Evolutionary conservation across 2,329 filamentous ascomycete genomes (phyloP), one percentile per base, ranked within the genome.

Genomic region (Scedosporium aurantiacum): DNA sequence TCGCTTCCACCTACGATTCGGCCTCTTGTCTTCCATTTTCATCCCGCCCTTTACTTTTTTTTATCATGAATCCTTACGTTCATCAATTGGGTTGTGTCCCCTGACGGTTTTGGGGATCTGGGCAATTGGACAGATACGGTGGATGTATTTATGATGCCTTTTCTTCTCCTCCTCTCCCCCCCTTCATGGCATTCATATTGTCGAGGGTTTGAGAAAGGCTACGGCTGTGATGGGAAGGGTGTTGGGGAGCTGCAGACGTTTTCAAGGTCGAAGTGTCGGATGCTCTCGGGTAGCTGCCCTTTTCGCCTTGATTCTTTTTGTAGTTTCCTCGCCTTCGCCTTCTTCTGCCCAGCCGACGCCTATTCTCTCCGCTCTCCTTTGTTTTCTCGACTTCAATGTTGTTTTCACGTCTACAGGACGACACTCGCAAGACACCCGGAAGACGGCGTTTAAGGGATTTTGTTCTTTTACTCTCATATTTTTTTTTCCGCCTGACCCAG

Each of bases 31-130:
- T 50, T 60, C 57, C 57, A 40, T 54, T 32, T 12, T 47, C 43
- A 27, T 52, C 60, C 32, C 32, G 43, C 59, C 40, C 52, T 57
- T 57, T 57, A 25, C 58, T 64, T 61, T 57, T 61, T 57, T 60
- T 58, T 52, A 62, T 32, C 27, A n/a, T 60, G 28, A 43, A 56
- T 58, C 21, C 47, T 57, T 41, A 37, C 27, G 57, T 50, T 40
- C 57, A 62, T 50, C 28, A 40, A 54, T 50, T n/a, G 58, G 41
- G 32, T 41, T 16, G 25, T 32, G 8, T 43, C 47, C 47, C 52
- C 55, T 3, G 40, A 41, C 21, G 45, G 18, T 16, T 43, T 25
- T 25, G 54, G 32, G 23, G 50, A 40, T 25, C 23, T 27, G 5
- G 12, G 37, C 40, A 58, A 18, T 47, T 47, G 43, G 43, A n/a